Base-by-base conservation (phyloP, 257 asterid genomes). In the Handroanthus guayacan region DNA sequence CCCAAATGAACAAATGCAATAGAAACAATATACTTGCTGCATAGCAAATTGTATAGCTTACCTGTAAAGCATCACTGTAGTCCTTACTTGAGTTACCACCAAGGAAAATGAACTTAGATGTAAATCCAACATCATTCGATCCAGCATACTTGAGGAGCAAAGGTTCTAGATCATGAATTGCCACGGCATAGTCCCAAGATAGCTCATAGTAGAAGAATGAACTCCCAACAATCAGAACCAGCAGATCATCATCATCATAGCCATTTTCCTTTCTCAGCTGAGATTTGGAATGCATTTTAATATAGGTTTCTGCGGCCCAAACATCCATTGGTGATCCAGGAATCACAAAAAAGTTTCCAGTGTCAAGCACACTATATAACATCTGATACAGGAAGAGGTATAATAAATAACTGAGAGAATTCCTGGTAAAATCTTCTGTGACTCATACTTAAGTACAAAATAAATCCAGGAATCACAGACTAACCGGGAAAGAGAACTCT, bases 311-410 rank as follows among this genome's bases (percentile, higher is more conserved):
- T 17, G 97, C 99, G 82, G 93, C 91, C 97, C 97, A 95, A 82
- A 86, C 90, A 89, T 95, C 97, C 75, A 86, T 10, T 75, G 97
- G 98, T 81, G 94, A 93, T 81, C 96, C 99, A 79, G 96, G 97
- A 83, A 93, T 85, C 78, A 93, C 99, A 87, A 89, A 90, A 93
- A 93, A 93, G 97, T 95, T 93, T 91, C 98, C 99, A 83, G 96
- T 85, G 95, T 95, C 99, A 70, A 95, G 88, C 89, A 71, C 78
- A 79, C 96, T 90, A 85, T 93, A 95, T 82, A 95, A 77, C 92
- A 95, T 95, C 99, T 95, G 98, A 77, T 71, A 82, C 84, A 90
- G 80, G 82, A 82, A 74, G 82, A 81, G 78, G 76, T 43, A 58
- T n/a, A 75, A 79, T 11, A 81, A 84, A 66, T 76, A 86, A 79